Evolutionary conservation across 2,329 filamentous ascomycete species (phyloP), one percentile per base, ranked within the genome.

Genomic region (Verticillium klebahnii): DNA sequence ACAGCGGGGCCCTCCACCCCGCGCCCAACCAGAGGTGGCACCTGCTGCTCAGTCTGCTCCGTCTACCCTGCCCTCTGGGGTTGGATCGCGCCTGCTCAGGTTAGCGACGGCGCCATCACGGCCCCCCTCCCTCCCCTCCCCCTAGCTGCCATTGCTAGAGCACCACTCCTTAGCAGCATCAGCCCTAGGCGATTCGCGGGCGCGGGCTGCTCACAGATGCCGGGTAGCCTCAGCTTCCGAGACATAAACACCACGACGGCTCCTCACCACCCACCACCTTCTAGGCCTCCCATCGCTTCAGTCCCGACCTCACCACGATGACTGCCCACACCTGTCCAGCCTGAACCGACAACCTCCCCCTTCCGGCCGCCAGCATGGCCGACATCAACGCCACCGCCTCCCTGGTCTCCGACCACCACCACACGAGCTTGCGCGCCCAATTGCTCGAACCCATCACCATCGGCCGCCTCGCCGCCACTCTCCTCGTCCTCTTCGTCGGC

Each of bases 401-500:
- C 5, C n/a, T 39, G 23, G n/a, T 59, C 29, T n/a, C 40, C 40
- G 45, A 59, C 29, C 9, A 29, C 29, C 9, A 29, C 7, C 40
- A 54, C n/a, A 31, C n/a, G 5, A 67, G 63, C 50, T 23, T 73
- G 34, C 68, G 67, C 61, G 67, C 62, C 39, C 67, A 69, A 58
- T 59, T 73, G 19, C 40, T 72, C 57, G 71, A 73, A 34, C 66
- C 68, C 34, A 57, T 77, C 55, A 76, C 75, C 14, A 63, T 68
- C 6, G 65, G 64, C 5, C 73, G 73, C 7, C 61, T 75, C 56
- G 59, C 70, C 8, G 61, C 65, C n/a, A 69, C 67, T 9, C 57
- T 71, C 17, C 17, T 69, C 19, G 58, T 75, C 40, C 73, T 80
- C 61, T 65, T 78, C 8, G n/a, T 76, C 29, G 63, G 68, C 14